Evolutionary conservation across 2,329 filamentous ascomycete genomes (phyloP), one percentile per base, ranked within the genome.

Genomic region (Penicillium vulpinum): DNA sequence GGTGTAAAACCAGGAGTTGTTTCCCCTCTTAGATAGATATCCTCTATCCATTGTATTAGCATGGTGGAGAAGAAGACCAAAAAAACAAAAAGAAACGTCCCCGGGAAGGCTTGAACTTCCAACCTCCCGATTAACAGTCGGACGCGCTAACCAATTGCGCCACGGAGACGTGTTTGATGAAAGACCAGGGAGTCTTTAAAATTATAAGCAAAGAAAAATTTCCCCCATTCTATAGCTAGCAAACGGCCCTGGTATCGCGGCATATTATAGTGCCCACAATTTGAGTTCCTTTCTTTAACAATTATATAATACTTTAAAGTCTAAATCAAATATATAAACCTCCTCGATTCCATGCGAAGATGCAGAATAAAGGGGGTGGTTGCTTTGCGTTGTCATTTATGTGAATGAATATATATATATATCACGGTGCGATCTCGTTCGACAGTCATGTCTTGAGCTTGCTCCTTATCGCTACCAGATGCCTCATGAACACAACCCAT

Each of bases 101-200:
- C 70, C 67, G 71, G 70, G 70, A 73, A 73, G 70, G 71, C 70
- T 74, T 68, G 71, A 74, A 74, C 71, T 72, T 73, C 70, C 70
- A 72, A 72, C 70, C 69, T 73, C 69, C 62, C 62, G 64, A 68
- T 68, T 70, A 70, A 70, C 68, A 70, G 67, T 69, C 67, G 65
- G 66, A 70, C 68, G 68, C 68, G 68, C 68, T 70, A 70, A 60
- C 68, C 68, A 52, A 70, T 70, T 70, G 68, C 68, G 68, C 68
- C 68, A 70, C 67, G 61, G 64, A 67, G 65, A 67, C 64, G 9
- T 53, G 15, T 33, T 54, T 41, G 28, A 16, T 47, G 28, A 28
- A 28, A 49, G 7, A 5, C 3, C 3, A 2, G 11, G 4, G 1
- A 0, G 0, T 16, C 4, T 10, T 9, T 29, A 1, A 0, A 11